Evolutionary conservation across 805 yeast species (phyloP).

Genomic region (Candida peoriensis): DNA sequence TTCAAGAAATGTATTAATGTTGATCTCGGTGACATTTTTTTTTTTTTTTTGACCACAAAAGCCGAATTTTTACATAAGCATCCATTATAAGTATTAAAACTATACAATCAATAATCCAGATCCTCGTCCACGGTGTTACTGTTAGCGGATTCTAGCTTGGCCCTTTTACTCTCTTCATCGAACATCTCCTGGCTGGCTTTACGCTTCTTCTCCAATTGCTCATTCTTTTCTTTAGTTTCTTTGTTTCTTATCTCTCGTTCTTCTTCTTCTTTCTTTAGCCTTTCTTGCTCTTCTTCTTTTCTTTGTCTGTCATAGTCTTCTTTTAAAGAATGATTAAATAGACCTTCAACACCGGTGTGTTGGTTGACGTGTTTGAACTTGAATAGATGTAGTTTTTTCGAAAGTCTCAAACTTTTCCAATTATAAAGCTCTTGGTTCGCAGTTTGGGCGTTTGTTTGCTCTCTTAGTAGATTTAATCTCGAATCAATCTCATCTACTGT

Average conservation of each 20-base stretch:
- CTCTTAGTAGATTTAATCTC: slow-evolving; percentile 6
- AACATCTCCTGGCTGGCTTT: slow-evolving; percentile 15
- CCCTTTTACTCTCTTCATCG: slow-evolving; percentile 17
- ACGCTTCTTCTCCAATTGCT: slow-evolving; percentile 16
- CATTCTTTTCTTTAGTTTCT: slow-evolving; percentile 11
- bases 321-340: slow-evolving; percentile 27
- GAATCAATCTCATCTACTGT: slow-evolving; percentile 3
- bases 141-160: slow-evolving; percentile 9
- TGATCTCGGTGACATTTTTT: no score
- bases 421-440: slow-evolving; percentile 19
- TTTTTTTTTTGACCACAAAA: no score
- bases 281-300: slow-evolving; percentile 8
- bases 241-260: slow-evolving; percentile 14
- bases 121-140: slow-evolving; percentile 5
- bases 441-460: slow-evolving; percentile 1
- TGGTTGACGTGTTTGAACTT: slow-evolving; percentile 33
- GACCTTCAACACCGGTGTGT: slow-evolving; percentile 32
- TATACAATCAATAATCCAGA: slow-evolving; percentile 18
- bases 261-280: slow-evolving; percentile 14
- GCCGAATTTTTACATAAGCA: no score
- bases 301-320: slow-evolving; percentile 12
- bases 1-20: no score
- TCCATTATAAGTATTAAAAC: no score
- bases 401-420: slow-evolving; percentile 41
- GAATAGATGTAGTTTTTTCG: slow-evolving; percentile 32